These are phyloP conservation scores for Gaultheria prostrata DNA, from an alignment of 148 eudicot genomes.

Conservation along the genomic window DNA sequence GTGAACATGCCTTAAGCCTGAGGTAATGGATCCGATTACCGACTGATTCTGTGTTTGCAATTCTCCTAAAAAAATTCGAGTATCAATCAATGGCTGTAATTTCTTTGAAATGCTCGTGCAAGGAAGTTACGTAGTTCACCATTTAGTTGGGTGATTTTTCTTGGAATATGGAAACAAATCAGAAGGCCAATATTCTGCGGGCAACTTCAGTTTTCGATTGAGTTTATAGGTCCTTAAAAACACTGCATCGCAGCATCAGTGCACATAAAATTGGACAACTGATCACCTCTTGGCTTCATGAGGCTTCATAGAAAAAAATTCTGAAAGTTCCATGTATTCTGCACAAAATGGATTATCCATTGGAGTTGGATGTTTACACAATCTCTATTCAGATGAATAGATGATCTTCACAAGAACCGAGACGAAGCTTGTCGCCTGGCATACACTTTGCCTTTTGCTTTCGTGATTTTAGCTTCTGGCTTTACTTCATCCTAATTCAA, in stretches of 20 bases:
- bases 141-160: no score
- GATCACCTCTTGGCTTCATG: neutral
- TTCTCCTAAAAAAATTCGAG: no score
- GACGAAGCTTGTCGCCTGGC: conserved; percentile 75
- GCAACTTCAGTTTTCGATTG: no score
- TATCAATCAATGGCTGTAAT: no score
- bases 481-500: no score
- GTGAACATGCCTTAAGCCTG: neutral
- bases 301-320: neutral
- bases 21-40: neutral
- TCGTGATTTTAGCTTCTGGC: neutral
- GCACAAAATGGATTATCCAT: conserved; percentile 94
- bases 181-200: no score
- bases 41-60: neutral
- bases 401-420: conserved; percentile 62
- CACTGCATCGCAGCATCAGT: no score
- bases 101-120: no score
- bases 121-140: no score
- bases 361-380: conserved; percentile 81
- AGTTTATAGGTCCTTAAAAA: no score
- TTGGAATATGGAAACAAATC: no score
- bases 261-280: neutral
- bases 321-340: conserved; percentile 4
- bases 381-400: conserved; percentile 73
- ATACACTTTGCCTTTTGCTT: conserved; percentile 13